phyloP scores from a whole-genome alignment of 257 asterid species.

The Ophiorrhiza pumila region DNA sequence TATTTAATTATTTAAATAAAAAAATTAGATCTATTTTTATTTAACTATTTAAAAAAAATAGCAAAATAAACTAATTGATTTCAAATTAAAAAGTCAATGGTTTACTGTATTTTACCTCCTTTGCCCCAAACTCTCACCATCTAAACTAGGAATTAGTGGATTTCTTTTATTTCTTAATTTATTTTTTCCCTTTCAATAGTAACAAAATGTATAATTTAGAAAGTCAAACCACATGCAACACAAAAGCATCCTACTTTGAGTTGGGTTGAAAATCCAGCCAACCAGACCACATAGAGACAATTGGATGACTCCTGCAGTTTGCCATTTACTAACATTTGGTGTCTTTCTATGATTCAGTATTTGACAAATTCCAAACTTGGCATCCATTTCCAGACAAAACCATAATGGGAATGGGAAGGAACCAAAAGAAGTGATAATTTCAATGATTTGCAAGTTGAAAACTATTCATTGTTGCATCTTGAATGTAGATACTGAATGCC shows the following conservation, averaged over 20 bases:
- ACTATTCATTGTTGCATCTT: neutral
- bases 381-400: neutral
- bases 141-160: no score
- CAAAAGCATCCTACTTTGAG: neutral
- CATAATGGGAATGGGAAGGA: neutral
- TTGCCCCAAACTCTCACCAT: no score
- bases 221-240: constrained; percentile 3
- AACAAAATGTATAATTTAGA: neutral
- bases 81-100: no score
- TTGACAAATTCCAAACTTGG: neutral
- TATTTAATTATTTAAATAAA: no score
- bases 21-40: no score
- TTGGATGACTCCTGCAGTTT: neutral
- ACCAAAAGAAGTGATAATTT: neutral
- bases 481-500: neutral
- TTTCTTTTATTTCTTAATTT: no score
- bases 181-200: no score
- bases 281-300: neutral
- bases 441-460: neutral
- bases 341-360: neutral
- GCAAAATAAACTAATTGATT: no score
- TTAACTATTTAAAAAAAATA: no score
- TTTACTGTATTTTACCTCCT: no score
- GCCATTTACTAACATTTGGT: neutral
- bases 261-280: constrained; percentile 8